Base-by-base conservation (phyloP, 805 yeast species). In the Ogataea sp. region DNA sequence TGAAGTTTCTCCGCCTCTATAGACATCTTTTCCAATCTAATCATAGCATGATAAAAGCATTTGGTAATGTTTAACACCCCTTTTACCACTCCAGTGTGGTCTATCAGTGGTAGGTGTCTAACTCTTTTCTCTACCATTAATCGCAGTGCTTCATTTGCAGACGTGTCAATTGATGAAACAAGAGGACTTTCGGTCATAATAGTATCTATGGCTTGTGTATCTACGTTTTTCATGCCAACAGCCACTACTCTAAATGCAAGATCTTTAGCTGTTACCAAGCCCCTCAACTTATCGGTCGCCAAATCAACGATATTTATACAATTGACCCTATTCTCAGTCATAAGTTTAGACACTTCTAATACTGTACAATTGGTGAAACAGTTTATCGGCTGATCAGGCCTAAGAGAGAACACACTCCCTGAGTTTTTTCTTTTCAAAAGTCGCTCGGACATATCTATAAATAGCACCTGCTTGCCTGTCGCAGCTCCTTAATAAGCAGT, bases 1-100 rank as follows among this genome's bases (percentile, higher is more conserved):
- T 57, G 55, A 27, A 58, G 39, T 39, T 59, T 61, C 34, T 55
- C 49, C 3, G 70, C 67, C 40, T 64, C 67, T 20, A 48, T 43
- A 1, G 70, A 52, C 44, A 68, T 60, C 36, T 62, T 59, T 43
- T 69, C 73, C 20, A 68, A 47, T 36, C 68, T 50, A 3, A 61
- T 48, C 67, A 69, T 63, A 0, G 71, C 73, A 44, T 69, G 71
- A 39, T 68, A 65, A 47, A 68, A 69, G 36, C 74, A 68, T 37
- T 67, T 59, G 4, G 73, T 69, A 26, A 68, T 68, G 48, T 69
- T 70, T 21, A 69, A 48, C 11, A 69, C 61, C 2, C 72, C 73
- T n/a, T 59, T 61, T 25, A 68, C 68, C 7, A 45, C 32, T 3
- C 60, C 62, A 10, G 34, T 36, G 17, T 6, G 58, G 42, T 67